Base-by-base conservation (phyloP, 331 rosid species). In the Phaseolus coccineus region DNA sequence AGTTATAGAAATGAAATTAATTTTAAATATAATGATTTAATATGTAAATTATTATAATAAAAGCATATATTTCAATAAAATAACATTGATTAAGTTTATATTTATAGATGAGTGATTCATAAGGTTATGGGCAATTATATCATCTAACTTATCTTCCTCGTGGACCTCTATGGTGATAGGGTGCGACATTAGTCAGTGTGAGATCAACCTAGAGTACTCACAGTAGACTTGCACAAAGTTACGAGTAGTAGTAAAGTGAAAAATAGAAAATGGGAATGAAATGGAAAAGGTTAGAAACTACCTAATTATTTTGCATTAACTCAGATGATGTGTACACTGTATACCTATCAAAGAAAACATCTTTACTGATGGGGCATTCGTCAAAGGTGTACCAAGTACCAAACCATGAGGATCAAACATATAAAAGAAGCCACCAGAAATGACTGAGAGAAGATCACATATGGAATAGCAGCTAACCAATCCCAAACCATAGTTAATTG, bases 381-480 rank as follows among this genome's bases (percentile, higher is more conserved):
- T 81, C 78, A 92, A 88, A 74, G 93, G 87, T 74, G 89, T 83
- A 82, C 97, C 80, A 68, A 93, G 97, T 44, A 87, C 96, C 82
- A 83, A 78, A 59, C 99, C 99, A 69, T 76, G 87, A 73, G 99
- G 99, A 84, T 95, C 99, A 85, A 95, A 95, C 85, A 95, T 84
- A 87, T 95, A 95, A 77, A 91, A 95, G 86, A 86, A 87, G 77
- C 96, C 97, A 85, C 92, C 94, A 85, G 97, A 90, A 77, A 93
- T 64, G 46, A 95, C 82, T 28, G 97, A 92, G 70, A 93, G 92
- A 81, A 95, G 93, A 80, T 91, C 91, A 37, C 97, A 92, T 63
- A 95, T 58, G 81, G 81, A 87, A 87, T 91, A 95, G 83, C 97
- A 93, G 90, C 93, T 81, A 73, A 89, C 93, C 83, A 95, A 84